Evolutionary conservation across 306 rosid species (phyloP), one percentile per base, ranked within the genome.

Genomic region (Urtica urens): DNA sequence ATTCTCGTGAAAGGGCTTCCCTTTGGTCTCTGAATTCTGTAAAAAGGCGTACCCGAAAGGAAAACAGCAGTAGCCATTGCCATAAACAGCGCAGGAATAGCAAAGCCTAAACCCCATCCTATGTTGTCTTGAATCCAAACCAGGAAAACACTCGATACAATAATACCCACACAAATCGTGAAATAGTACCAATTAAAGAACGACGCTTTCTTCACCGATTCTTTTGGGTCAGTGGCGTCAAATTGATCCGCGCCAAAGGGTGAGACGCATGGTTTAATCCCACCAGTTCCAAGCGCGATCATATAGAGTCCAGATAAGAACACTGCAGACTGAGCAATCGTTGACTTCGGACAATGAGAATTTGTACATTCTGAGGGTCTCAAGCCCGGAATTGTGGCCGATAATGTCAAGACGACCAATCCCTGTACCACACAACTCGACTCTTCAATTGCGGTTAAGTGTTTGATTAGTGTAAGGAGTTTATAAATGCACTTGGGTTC

Each of bases 231-330:
- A 11, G 35, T 42, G 43, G 64, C 71, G 43, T 64, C 71, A 64
- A 64, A 70, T 23, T 70, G 76, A 56, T 70, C 76, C 1, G 71
- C 67, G 5, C 76, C 76, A 15, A 70, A 64, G 0, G 76, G 61
- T 44, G 57, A 69, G 27, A 62, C 49, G 26, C 75, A 69, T 7
- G 75, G 75, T 46, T 69, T 69, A 52, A 69, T 58, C 28, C 75
- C 75, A 11, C 75, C 70, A 2, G 70, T 69, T 49, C 70, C 70
- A 19, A 30, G 6, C 35, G 35, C 7, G 35, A 5, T 30, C 35
- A 30, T 30, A 30, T 30, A 30, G 6, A 5, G 7, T 30, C 35
- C 6, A 30, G 7, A 30, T 30, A 6, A 11, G 11, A 6, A 30
- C 35, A 30, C 11, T 24, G 70, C 57, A 51, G 51, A 51, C 8